Evolutionary conservation across 2,329 filamentous ascomycete genomes (phyloP), one percentile per base, ranked within the genome.

Genomic region (Colletotrichum graminicola): DNA sequence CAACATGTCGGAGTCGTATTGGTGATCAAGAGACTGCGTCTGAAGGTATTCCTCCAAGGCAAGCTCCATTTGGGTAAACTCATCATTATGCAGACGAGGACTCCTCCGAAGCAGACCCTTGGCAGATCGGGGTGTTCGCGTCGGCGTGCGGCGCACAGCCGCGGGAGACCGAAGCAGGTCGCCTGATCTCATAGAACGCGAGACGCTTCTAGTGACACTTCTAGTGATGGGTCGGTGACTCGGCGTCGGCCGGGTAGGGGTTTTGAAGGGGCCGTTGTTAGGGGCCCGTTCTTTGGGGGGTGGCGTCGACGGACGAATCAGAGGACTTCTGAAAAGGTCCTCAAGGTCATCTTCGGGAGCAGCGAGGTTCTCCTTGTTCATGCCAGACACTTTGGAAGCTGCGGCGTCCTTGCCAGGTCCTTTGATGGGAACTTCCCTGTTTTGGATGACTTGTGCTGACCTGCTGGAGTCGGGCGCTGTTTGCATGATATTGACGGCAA

Each of bases 311-410:
- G 81, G 84, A 75, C 86, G 79, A 75, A 77, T 73, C 36, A 75
- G 66, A 73, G 80, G 87, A 76, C 83, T 91, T 67, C 91, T 90
- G 76, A 96, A 95, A 5, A 96, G 85, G 61, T 87, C 85, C 51
- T 89, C 87, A 7, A 93, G 79, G 45, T 88, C 86, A 72, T 91
- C 87, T 47, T 82, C 79, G 85, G 84, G 16, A 82, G 83, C 60
- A 80, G 80, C 26, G 11, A 73, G 64, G 73, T 91, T 91, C 77
- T 91, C 89, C 75, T 91, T 90, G 3, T 67, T 63, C 32, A 21
- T 34, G 26, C 23, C 55, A 6, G 57, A 39, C 16, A 43, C 52
- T 18, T 32, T 56, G 8, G 43, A 39, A 5, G 41, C 7, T 41
- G 23, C 43, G 16, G 10, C 55, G n/a, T 60, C 59, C 32, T 69